These are phyloP conservation scores for Arabidopsis arenosa DNA, from an alignment of 345 rosid species.

Conservation along the genomic window DNA sequence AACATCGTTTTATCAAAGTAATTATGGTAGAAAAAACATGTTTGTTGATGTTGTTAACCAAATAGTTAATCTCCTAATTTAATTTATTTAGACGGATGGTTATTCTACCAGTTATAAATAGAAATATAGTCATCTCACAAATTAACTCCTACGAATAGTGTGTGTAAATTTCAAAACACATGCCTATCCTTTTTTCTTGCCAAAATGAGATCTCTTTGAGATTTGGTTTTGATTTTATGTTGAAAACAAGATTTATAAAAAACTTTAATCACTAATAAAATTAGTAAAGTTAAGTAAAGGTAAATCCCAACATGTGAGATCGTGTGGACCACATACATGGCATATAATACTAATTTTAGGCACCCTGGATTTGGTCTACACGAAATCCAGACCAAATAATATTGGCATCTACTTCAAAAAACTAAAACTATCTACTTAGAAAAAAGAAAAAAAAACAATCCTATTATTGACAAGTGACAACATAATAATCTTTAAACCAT, in stretches of 20 bases:
- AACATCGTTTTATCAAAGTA: neutral
- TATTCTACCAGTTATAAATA: neutral
- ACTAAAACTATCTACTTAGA: slow-evolving; percentile 19
- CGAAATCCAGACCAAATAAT: slow-evolving; percentile 40
- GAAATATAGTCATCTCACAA: neutral
- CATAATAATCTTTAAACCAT: slow-evolving; percentile 19
- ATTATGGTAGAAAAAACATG: neutral
- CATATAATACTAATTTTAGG: slow-evolving; percentile 30
- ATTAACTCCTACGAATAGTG: neutral
- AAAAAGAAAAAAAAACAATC: slow-evolving; percentile 17
- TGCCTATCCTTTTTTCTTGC: slow-evolving; percentile 9
- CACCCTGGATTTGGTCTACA: slow-evolving; percentile 46
- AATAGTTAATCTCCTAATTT: neutral
- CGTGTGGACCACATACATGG: slow-evolving; percentile 41
- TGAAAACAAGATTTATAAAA: slow-evolving; percentile 35
- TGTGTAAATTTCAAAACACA: neutral
- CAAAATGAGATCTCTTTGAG: slow-evolving; percentile 28
- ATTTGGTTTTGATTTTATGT: slow-evolving; percentile 39
- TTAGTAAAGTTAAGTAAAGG: slow-evolving; percentile 36
- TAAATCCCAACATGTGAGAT: slow-evolving; percentile 42
- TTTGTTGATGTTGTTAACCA: neutral
- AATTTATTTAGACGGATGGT: neutral
- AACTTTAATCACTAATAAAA: neutral
- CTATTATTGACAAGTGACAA: slow-evolving; percentile 18
- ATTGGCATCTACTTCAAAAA: slow-evolving; percentile 27